Percentiles rank a stretch among this genome's conserved stretches.
phyloP scores from a whole-genome alignment of 2,329 filamentous ascomycete species.

The Fusarium sp. region DNA sequence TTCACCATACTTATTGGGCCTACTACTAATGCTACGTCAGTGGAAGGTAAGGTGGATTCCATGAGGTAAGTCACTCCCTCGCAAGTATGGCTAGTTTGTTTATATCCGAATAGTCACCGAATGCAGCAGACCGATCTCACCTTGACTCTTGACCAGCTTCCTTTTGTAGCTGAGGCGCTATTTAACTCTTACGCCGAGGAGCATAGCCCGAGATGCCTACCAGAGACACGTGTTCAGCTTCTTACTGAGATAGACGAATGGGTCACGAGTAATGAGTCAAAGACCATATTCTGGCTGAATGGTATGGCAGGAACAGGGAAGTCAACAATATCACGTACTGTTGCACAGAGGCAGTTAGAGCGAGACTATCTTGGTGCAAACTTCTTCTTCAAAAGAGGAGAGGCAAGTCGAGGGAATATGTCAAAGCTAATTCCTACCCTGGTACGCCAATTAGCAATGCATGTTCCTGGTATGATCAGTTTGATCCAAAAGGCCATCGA shows the following conservation, averaged over 20 bases:
- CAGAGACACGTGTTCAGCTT: slow-evolving; percentile 46
- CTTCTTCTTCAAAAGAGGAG: slow-evolving; percentile 56
- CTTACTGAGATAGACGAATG: slow-evolving; percentile 27
- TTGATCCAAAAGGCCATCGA: not conserved
- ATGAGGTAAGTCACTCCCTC: not conserved
- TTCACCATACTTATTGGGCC: accelerated
- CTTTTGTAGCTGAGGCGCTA: slow-evolving; percentile 21
- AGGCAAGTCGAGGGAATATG: slow-evolving; percentile 47
- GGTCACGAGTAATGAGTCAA: slow-evolving; percentile 9
- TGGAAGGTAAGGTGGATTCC: not conserved
- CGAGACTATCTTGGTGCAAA: slow-evolving; percentile 40
- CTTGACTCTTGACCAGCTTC: accelerated
- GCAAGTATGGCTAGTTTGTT: accelerated
- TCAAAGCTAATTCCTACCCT: slow-evolving; percentile 52
- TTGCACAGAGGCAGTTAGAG: slow-evolving; percentile 43
- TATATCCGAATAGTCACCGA: not conserved
- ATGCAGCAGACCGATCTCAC: not conserved
- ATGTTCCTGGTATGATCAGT: not conserved
- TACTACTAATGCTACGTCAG: accelerated
- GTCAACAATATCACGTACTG: slow-evolving; percentile 51
- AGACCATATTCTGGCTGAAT: slow-evolving; percentile 50
- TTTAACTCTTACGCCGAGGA: slow-evolving; percentile 50
- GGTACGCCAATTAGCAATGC: slow-evolving; percentile 44
- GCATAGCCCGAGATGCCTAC: slow-evolving; percentile 44
- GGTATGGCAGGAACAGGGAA: slow-evolving; percentile 54